Conservation (phyloP, 106 monocot genomes). For the Dendrobium officinale region DNA sequence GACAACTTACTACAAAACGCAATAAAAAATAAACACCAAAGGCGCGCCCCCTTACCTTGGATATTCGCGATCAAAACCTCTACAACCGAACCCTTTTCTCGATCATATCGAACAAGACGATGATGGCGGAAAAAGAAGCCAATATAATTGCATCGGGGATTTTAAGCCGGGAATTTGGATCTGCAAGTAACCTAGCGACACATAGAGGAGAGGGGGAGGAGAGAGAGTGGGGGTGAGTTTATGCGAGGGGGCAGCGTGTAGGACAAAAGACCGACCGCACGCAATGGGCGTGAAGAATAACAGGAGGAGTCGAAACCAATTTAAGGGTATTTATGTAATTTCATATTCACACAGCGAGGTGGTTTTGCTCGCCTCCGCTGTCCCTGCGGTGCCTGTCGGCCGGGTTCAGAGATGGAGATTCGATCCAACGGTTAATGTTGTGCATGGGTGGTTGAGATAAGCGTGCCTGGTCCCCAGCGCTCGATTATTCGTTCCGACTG, state of each 20-base stretch:
- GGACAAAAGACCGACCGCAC: slow-evolving; percentile 7
- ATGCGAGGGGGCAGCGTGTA: background rate
- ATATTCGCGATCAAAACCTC: background rate
- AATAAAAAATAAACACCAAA: background rate
- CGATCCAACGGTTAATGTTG: background rate
- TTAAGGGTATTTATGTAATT: background rate
- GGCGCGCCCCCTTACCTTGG: background rate
- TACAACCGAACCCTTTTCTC: background rate
- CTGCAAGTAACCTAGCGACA: slow-evolving; percentile 1
- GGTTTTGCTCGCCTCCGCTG: background rate
- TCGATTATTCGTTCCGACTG: background rate
- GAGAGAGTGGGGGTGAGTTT: background rate
- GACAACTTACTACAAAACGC: background rate
- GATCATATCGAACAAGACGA: background rate
- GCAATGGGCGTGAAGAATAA: background rate
- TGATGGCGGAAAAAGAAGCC: background rate
- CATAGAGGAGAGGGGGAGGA: background rate
- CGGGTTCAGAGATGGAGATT: background rate
- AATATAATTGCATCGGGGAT: background rate
- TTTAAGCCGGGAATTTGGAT: background rate
- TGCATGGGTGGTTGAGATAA: too few relatives aligned
- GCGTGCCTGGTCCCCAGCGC: background rate
- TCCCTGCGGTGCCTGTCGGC: background rate
- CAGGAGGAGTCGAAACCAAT: background rate
- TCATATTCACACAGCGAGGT: background rate